These are phyloP conservation scores for Penicillium nordicum DNA, from an alignment of 2,329 filamentous ascomycete genomes.

Conservation along the genomic window DNA sequence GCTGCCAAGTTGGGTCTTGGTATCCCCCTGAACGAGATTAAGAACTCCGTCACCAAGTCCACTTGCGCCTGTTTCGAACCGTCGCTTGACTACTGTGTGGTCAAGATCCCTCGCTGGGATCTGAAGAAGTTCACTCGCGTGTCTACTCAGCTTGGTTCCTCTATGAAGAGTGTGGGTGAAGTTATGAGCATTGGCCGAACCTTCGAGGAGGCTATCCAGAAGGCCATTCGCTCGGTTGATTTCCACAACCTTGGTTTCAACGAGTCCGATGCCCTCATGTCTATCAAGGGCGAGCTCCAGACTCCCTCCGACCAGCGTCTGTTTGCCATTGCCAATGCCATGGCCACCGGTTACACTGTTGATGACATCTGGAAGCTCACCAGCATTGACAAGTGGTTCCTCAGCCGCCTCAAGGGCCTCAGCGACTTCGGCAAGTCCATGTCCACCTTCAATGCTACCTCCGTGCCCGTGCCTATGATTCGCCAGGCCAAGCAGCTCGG, in stretches of 20 bases:
- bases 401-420: constrained; percentile 84
- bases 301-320: constrained; percentile 96
- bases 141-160: constrained; percentile 90
- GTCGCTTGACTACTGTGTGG: constrained; percentile 94
- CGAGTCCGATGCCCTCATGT: constrained; percentile 87
- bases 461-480: constrained; percentile 62
- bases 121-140: constrained; percentile 98
- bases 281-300: constrained; percentile 91
- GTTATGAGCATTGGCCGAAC: constrained; percentile 97
- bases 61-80: constrained; percentile 98
- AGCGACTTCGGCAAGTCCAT: constrained; percentile 84
- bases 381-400: constrained; percentile 98
- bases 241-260: constrained; percentile 94
- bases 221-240: constrained; percentile 92
- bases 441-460: constrained; percentile 65
- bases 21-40: constrained; percentile 93
- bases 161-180: constrained; percentile 99
- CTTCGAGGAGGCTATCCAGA: constrained; percentile 98
- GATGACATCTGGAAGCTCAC: constrained; percentile 98
- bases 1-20: constrained; percentile 93
- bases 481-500: constrained; percentile 87
- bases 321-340: constrained; percentile 96
- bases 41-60: constrained; percentile 90
- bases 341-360: constrained; percentile 88
- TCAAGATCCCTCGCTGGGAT: constrained; percentile 99